phyloP scores from a whole-genome alignment of 768 basidiomycete species.

The Kwoniella bestiolae region DNA sequence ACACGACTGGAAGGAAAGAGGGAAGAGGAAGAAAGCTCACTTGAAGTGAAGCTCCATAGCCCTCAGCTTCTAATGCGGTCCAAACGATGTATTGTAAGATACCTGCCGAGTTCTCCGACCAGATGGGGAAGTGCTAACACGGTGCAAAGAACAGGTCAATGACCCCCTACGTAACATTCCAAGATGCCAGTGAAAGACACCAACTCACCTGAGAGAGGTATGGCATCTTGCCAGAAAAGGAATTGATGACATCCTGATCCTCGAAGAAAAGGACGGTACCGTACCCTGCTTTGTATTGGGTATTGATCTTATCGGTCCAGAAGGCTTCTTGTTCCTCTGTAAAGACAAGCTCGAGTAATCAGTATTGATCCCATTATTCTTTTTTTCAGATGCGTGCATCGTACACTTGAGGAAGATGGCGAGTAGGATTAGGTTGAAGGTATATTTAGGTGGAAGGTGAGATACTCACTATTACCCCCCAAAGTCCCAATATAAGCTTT shows the following conservation, averaged over 20 bases:
- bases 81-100: conserved; percentile 56
- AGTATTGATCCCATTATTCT: too few relatives aligned
- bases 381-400: too few relatives aligned
- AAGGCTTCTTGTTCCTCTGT: conserved; percentile 23
- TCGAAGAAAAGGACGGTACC: conserved; percentile 59
- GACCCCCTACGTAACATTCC: not conserved
- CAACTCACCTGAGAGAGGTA: conserved; percentile 32
- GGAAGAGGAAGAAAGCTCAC: conserved; percentile 8
- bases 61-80: conserved; percentile 56
- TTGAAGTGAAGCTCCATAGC: conserved; percentile 56
- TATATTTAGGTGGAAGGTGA: not conserved
- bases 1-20: too few relatives aligned
- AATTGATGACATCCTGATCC: conserved; percentile 53
- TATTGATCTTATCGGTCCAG: conserved; percentile 40
- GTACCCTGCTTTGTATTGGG: conserved; percentile 47
- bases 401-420: too few relatives aligned
- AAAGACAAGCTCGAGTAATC: too few relatives aligned
- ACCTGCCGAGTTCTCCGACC: conserved; percentile 53
- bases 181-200: not conserved
- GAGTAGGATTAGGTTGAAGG: not conserved
- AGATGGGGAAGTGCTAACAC: conserved; percentile 39
- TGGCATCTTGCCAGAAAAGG: conserved; percentile 47
- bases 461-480: conserved; percentile 25
- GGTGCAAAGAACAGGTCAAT: not conserved
- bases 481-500: conserved; percentile 16